These are phyloP conservation scores for Xerocomus brunneocitrinus DNA, from an alignment of 768 basidiomycete genomes.

Conservation along the genomic window DNA sequence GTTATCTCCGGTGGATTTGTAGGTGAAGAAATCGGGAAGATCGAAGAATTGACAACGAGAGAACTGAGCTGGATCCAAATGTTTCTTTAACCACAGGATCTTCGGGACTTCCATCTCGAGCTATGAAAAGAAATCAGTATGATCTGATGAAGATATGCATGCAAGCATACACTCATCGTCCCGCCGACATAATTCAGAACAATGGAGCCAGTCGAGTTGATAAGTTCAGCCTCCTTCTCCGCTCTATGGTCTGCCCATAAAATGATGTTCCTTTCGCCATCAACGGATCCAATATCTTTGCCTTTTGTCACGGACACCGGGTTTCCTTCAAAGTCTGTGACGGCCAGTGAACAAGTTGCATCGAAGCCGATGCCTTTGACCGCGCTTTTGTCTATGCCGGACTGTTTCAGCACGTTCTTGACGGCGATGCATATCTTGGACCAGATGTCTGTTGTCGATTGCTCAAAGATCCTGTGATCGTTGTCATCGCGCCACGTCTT, in stretches of 20 bases:
- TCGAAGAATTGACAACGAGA: constrained; percentile 79
- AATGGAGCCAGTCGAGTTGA: constrained; percentile 79
- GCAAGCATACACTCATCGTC: constrained; percentile 75
- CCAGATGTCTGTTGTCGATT: constrained; percentile 91
- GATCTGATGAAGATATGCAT: background rate
- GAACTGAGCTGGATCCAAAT: constrained; percentile 74
- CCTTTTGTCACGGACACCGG: constrained; percentile 76
- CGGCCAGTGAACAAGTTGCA: constrained; percentile 94
- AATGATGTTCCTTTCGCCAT: constrained; percentile 79
- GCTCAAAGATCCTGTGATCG: constrained; percentile 94
- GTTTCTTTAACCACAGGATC: constrained; percentile 90
- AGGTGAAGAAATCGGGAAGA: constrained; percentile 94
- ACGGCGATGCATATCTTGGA: constrained; percentile 56
- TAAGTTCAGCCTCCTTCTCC: constrained; percentile 82
- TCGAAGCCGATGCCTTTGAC: constrained; percentile 93
- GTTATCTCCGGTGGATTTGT: constrained; percentile 72
- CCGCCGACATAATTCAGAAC: constrained; percentile 96
- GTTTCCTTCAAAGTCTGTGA: constrained; percentile 66
- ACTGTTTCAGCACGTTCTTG: constrained; percentile 55
- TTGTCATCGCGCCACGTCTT: constrained; percentile 77
- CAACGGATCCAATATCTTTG: constrained; percentile 47
- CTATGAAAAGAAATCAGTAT: constrained; percentile 36
- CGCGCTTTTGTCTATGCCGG: constrained; percentile 48
- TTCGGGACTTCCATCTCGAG: constrained; percentile 99
- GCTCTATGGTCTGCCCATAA: constrained; percentile 98